These are phyloP conservation scores for Huntiella bhutanensis DNA, from an alignment of 2,329 filamentous ascomycete species.

Conservation along the genomic window DNA sequence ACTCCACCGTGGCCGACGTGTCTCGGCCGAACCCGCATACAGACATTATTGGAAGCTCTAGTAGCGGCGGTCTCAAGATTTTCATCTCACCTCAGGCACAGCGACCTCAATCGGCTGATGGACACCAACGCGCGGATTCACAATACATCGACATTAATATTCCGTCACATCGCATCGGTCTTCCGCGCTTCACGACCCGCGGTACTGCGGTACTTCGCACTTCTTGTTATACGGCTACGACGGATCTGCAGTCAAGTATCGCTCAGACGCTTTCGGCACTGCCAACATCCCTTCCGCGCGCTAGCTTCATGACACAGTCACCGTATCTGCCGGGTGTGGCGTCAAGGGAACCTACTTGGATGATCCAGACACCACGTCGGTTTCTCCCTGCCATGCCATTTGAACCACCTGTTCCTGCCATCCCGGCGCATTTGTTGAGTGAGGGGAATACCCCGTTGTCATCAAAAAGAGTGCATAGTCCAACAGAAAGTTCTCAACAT, in stretches of 20 bases:
- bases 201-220: slow-evolving; percentile 62
- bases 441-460: slow-evolving; percentile 23
- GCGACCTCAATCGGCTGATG: slow-evolving; percentile 28
- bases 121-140: slow-evolving; percentile 22
- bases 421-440: slow-evolving; percentile 12
- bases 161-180: slow-evolving; percentile 67
- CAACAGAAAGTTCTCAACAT: too few species aligned
- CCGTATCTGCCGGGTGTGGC: slow-evolving; percentile 6
- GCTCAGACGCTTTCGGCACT: slow-evolving; percentile 1
- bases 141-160: slow-evolving; percentile 51
- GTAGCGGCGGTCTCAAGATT: slow-evolving; percentile 52
- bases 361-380: slow-evolving; percentile 6
- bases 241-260: slow-evolving; percentile 27
- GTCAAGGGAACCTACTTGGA: slow-evolving; percentile 10
- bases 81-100: slow-evolving; percentile 44
- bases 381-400: slow-evolving; percentile 5
- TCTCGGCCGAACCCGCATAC: slow-evolving; percentile 17
- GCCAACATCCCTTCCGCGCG: slow-evolving; percentile 4
- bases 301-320: slow-evolving; percentile 6
- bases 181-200: slow-evolving; percentile 56
- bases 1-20: slow-evolving; percentile 53
- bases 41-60: slow-evolving; percentile 31
- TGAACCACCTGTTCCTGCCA: background rate
- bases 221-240: slow-evolving; percentile 61
- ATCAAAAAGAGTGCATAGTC: slow-evolving; percentile 26